Conservation (phyloP, 805 yeast species). For the Diddensiella transvaalensis region DNA sequence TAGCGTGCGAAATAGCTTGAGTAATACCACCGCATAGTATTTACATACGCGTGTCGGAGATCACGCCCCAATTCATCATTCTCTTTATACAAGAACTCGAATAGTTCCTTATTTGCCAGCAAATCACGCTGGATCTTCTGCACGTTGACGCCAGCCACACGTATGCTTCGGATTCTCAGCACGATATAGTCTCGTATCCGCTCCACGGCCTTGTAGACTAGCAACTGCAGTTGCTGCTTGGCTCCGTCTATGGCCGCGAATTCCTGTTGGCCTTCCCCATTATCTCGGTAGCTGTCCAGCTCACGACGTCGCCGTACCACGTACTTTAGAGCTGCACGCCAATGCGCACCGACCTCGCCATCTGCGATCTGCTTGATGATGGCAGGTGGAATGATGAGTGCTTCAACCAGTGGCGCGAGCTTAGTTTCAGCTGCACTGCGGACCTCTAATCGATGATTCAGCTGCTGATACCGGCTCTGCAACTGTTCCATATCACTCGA, state of each 20-base stretch:
- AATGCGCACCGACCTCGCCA: conserved; percentile 53
- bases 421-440: conserved; percentile 48
- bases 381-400: conserved; percentile 71
- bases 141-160: conserved; percentile 64
- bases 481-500: conserved; percentile 61
- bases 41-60: conserved; percentile 72
- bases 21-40: conserved; percentile 94
- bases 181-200: conserved; percentile 70
- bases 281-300: conserved; percentile 10
- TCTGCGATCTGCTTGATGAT: conserved; percentile 54
- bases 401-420: conserved; percentile 73
- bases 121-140: conserved; percentile 70
- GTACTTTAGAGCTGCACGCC: conserved; percentile 45
- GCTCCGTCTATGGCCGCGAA: conserved; percentile 22
- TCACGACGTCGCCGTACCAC: conserved; percentile 23
- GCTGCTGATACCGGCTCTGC: conserved; percentile 48
- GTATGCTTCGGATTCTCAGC: conserved; percentile 57
- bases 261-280: conserved; percentile 12
- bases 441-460: conserved; percentile 45
- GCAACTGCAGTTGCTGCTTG: conserved; percentile 41
- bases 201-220: conserved; percentile 65
- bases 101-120: conserved; percentile 59
- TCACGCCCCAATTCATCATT: conserved; percentile 66
- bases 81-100: conserved; percentile 50
- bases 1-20: conserved; percentile 73